These are phyloP conservation scores for Exophiala dermatitidis DNA, from an alignment of 2,329 filamentous ascomycete species.

Conservation along the genomic window DNA sequence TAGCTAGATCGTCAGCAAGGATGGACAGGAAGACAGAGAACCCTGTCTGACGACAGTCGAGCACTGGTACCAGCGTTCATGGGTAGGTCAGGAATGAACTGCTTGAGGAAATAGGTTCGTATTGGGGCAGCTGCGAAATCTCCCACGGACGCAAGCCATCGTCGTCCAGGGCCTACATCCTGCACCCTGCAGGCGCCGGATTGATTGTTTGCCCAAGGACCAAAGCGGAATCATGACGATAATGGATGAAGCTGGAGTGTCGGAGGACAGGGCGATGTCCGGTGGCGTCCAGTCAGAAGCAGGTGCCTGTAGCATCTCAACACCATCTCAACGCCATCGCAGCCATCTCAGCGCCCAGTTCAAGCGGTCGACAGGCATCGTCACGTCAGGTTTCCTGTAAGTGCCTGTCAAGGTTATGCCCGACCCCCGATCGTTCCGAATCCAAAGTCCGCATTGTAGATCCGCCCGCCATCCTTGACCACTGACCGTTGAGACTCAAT, in stretches of 20 bases:
- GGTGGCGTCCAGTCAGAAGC: constrained; percentile 6
- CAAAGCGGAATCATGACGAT: constrained; percentile 2
- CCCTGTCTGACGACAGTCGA: not conserved
- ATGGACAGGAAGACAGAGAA: not conserved
- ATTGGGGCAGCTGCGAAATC: no score
- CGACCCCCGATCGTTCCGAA: constrained; percentile 10
- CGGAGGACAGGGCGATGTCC: not conserved
- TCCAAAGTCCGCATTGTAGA: constrained; percentile 11
- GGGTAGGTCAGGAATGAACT: not conserved
- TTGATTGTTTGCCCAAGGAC: not conserved
- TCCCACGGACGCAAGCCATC: not conserved
- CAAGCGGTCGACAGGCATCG: not conserved
- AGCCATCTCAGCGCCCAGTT: not conserved
- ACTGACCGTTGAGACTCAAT: not conserved
- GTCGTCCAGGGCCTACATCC: not conserved
- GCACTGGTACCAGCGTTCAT: not conserved
- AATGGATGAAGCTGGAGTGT: constrained; percentile 5
- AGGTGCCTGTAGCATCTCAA: constrained; percentile 7
- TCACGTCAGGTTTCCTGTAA: not conserved
- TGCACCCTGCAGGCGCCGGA: not conserved
- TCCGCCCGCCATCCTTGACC: not conserved
- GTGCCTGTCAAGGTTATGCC: not conserved
- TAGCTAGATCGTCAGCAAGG: not conserved
- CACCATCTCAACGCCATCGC: not conserved
- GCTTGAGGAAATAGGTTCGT: no score